Evolutionary conservation across 306 rosid genomes (phyloP), one percentile per base, ranked within the genome.

Genomic region (Castanea sativa): DNA sequence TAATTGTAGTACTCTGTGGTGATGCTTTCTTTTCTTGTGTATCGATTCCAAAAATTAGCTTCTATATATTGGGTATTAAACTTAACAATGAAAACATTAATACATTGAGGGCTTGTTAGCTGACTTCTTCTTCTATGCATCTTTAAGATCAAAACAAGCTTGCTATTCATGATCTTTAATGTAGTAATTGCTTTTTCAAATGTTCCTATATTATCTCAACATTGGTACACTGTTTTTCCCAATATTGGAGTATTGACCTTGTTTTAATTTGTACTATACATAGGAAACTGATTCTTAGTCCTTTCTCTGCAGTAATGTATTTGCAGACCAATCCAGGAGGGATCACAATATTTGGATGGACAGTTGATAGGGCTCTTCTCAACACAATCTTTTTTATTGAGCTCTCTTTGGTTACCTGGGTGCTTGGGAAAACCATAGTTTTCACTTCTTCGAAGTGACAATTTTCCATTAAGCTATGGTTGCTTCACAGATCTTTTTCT

Each of bases 291-390:
- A 72, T 56, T 69, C 57, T 65, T 53, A 38, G 41, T 49, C 23
- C 38, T 45, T 23, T 77, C 29, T 79, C 79, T 84, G 91, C 97
- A 92, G 97, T 90, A 56, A 71, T 87, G 84, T 92, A 92, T 82
- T 86, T 92, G 91, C 97, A 90, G 83, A 84, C 92, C 33, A 92
- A 92, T 84, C 89, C 88, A 3, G 97, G 92, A 73, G 97, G 97
- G 53, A 88, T 92, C 85, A 90, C 97, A 15, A 87, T 92, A 55
- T 92, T 92, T 80, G 97, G 97, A 55, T 92, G 93, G 93, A 91
- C 89, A 29, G 92, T 92, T 16, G 97, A 92, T 64, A 83, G 97
- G 6, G 89, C 86, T 57, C 92, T 92, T 33, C 81, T 92, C 80
- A 92, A 85, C 90, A 92, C 97, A 11, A 91, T 92, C 63, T 90